These are phyloP conservation scores for Trichoderma harzianum DNA, from an alignment of 2,329 filamentous ascomycete genomes.

Conservation along the genomic window DNA sequence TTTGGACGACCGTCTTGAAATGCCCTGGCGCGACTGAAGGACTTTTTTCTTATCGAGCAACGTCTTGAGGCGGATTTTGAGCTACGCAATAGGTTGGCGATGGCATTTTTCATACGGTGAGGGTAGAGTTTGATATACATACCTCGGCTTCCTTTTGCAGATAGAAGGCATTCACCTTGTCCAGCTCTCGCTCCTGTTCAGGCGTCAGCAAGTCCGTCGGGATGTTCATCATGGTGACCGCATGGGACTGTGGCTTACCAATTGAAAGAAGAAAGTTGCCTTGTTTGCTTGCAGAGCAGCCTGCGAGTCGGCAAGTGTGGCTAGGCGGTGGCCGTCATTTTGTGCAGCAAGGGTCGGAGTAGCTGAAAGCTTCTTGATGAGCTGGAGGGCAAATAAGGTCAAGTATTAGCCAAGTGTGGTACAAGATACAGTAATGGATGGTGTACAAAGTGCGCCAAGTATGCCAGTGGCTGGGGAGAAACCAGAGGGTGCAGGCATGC, in stretches of 20 bases:
- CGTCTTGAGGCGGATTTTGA: constrained; percentile 88
- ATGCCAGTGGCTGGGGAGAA: constrained; percentile 4
- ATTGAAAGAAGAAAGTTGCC: constrained; percentile 96
- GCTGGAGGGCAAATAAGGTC: constrained; percentile 49
- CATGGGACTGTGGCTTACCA: constrained; percentile 56
- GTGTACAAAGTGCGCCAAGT: constrained; percentile 4
- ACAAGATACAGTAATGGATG: constrained; percentile 1
- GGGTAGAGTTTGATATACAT: constrained; percentile 31
- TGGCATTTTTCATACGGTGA: not conserved
- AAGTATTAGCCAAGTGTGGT: constrained; percentile 2
- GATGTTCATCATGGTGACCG: constrained; percentile 27
- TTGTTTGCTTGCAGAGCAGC: constrained; percentile 92
- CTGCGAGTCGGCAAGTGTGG: constrained; percentile 67
- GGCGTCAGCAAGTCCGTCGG: constrained; percentile 37
- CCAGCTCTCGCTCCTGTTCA: constrained; percentile 84
- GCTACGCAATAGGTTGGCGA: constrained; percentile 48
- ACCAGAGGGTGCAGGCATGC: constrained; percentile 12
- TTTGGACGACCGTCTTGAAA: constrained; percentile 84
- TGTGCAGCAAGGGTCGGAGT: constrained; percentile 81
- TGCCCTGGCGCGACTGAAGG: constrained; percentile 74
- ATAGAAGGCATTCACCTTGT: constrained; percentile 98
- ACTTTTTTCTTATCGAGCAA: constrained; percentile 93
- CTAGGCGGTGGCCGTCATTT: constrained; percentile 54
- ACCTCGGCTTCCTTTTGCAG: constrained; percentile 97
- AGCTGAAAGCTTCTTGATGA: constrained; percentile 96